These are phyloP conservation scores for Chlamydomonas schloesseri DNA, from an alignment of 139 green algal species.

Conservation along the genomic window DNA sequence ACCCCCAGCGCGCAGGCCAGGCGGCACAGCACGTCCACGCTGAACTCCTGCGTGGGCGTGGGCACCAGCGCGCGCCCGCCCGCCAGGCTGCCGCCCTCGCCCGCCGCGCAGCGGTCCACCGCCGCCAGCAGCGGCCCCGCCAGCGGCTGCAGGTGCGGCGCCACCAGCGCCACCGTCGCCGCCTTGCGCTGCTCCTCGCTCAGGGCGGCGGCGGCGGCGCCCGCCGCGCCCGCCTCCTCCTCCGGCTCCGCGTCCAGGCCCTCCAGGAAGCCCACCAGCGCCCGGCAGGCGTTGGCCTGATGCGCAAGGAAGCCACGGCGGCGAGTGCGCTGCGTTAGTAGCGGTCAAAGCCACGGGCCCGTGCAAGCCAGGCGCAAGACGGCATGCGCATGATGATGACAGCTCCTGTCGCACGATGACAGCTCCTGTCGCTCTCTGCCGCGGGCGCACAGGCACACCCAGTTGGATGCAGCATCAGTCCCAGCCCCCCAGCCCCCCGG, in stretches of 20 bases:
- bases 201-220: background rate
- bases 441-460: no score
- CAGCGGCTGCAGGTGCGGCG: constrained; percentile 20
- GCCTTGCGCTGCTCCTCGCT: background rate
- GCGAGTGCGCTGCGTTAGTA: no score
- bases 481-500: background rate
- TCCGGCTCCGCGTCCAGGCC: constrained; percentile 85
- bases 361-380: no score
- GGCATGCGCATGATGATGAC: no score
- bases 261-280: constrained; percentile 98
- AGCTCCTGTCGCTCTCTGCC: no score
- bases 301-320: no score
- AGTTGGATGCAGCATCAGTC: no score
- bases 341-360: no score
- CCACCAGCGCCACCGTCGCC: background rate
- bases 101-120: constrained; percentile 9
- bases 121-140: constrained; percentile 23
- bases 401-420: no score
- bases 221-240: constrained; percentile 83
- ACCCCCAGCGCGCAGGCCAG: background rate
- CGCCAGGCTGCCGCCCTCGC: constrained; percentile 16
- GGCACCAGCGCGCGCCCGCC: constrained; percentile 26
- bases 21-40: constrained; percentile 10
- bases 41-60: constrained; percentile 22
- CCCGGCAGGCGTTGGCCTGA: constrained; percentile 93